Evolutionary conservation across 805 yeast species (phyloP).

Genomic region (Maudiozyma bulderi): DNA sequence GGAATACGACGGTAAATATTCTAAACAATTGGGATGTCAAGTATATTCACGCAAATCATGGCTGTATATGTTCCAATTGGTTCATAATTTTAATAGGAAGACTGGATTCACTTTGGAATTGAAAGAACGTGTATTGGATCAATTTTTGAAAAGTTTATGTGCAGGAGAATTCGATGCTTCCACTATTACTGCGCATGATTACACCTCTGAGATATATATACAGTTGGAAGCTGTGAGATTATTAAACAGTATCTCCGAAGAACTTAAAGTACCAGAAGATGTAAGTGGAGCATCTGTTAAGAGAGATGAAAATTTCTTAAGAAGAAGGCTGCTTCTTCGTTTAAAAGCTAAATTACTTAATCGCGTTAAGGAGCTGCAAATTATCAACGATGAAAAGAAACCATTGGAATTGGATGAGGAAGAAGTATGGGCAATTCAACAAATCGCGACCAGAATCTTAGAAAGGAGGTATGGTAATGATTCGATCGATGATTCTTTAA

Average conservation of each 20-base stretch:
- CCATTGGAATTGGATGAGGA: conserved; percentile 2
- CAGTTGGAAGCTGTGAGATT: conserved; percentile 20
- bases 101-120: conserved; percentile 4
- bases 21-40: conserved; percentile 6
- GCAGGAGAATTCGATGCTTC: conserved; percentile 7
- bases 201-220: conserved; percentile 11
- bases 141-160: conserved; percentile 13
- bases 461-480: background rate
- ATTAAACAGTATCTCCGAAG: conserved; percentile 10
- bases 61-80: conserved; percentile 18
- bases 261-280: conserved; percentile 6
- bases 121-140: conserved; percentile 10
- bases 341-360: conserved; percentile 15
- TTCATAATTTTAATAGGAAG: conserved; percentile 10
- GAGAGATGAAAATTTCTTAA: conserved; percentile 13
- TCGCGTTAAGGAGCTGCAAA: conserved; percentile 12
- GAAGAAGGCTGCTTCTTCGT: conserved; percentile 19
- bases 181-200: background rate
- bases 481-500: too few species aligned
- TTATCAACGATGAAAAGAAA: too few species aligned
- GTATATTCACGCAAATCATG: conserved; percentile 17
- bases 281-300: conserved; percentile 1
- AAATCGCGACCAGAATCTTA: conserved; percentile 5
- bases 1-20: conserved; percentile 11
- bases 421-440: conserved; percentile 10